Percentiles rank a stretch among this genome's conserved stretches.
phyloP scores from a whole-genome alignment of 2,329 filamentous ascomycete genomes.

The Amphichorda felina region DNA sequence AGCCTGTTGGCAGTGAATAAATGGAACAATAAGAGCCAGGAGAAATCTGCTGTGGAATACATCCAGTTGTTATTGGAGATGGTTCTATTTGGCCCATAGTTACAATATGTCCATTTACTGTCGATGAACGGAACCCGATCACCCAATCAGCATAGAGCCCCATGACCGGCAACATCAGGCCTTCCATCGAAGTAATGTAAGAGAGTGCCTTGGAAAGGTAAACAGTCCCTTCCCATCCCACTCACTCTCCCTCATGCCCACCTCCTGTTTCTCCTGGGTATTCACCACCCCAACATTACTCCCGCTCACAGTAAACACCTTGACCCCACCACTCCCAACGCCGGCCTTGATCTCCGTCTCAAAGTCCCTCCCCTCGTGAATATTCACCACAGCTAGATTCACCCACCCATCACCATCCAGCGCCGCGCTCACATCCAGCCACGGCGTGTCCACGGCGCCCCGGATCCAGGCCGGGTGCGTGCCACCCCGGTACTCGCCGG shows the following conservation, averaged over 20 bases:
- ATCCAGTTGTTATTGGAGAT: too few relatives aligned
- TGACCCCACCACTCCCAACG: slow-evolving; percentile 24
- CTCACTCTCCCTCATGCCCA: slow-evolving; percentile 23
- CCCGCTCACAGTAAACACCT: slow-evolving; percentile 40
- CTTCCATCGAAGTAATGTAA: slow-evolving; percentile 56
- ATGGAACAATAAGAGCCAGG: too few relatives aligned
- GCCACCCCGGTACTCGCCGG: slow-evolving; percentile 52
- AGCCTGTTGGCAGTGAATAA: too few relatives aligned
- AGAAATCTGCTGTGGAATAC: too few relatives aligned
- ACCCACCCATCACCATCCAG: slow-evolving; percentile 45
- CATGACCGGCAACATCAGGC: too few relatives aligned
- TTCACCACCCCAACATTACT: slow-evolving; percentile 43
- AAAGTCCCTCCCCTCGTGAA: slow-evolving; percentile 48
- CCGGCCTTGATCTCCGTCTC: slow-evolving; percentile 34
- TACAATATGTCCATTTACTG: too few relatives aligned
- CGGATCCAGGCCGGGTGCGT: slow-evolving; percentile 55
- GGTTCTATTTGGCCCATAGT: too few relatives aligned
- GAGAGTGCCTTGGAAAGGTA: slow-evolving; percentile 56
- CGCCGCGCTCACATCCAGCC: slow-evolving; percentile 55
- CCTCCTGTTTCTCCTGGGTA: slow-evolving; percentile 48
- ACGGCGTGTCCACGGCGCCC: slow-evolving; percentile 55
- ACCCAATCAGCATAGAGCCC: too few relatives aligned
- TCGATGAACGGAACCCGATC: too few relatives aligned
- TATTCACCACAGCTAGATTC: slow-evolving; percentile 62
- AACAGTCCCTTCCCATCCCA: slow-evolving; percentile 47